Evolutionary conservation across 495 filamentous ascomycete species (phyloP).

Genomic region (Beverwykella pulmonaria): DNA sequence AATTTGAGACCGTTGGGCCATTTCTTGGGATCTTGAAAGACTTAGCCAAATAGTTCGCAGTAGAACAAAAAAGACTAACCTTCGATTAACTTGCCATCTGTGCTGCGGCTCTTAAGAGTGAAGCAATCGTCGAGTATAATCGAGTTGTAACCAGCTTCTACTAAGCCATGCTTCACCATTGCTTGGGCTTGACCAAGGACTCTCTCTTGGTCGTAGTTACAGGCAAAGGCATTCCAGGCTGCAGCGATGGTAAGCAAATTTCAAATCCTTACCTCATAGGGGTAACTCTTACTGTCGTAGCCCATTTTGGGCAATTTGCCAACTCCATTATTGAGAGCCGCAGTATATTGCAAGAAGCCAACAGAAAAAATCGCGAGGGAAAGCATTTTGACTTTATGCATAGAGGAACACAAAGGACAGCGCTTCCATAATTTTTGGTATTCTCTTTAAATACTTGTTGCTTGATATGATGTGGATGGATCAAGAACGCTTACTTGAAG

Average conservation of each 20-base stretch:
- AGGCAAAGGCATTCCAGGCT: conserved; percentile 33
- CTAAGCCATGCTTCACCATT: conserved; percentile 30
- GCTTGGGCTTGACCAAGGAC: conserved; percentile 25
- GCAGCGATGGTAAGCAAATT: not conserved
- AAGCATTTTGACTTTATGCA: not conserved
- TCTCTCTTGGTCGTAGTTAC: conserved; percentile 28
- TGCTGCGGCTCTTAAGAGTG: conserved; percentile 26
- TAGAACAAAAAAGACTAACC: not conserved
- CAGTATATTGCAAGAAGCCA: not conserved
- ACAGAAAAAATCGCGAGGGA: not conserved
- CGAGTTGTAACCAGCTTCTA: conserved; percentile 30
- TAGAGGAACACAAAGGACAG: not conserved
- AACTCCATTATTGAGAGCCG: conserved; percentile 32
- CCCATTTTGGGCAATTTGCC: conserved; percentile 32
- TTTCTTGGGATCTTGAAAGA: conserved; percentile 20
- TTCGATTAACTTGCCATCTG: conserved; percentile 22
- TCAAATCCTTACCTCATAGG: not conserved
- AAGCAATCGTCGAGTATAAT: conserved; percentile 37
- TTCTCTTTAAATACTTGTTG: not conserved
- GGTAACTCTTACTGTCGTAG: conserved; percentile 24
- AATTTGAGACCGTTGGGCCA: conserved; percentile 30
- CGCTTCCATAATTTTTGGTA: not conserved
- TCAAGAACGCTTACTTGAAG: not conserved
- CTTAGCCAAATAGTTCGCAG: not conserved
- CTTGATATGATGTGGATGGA: not conserved